Base-by-base conservation (phyloP, 192 early-diverging fungal species). In the Borealophlyctis nickersoniae region DNA sequence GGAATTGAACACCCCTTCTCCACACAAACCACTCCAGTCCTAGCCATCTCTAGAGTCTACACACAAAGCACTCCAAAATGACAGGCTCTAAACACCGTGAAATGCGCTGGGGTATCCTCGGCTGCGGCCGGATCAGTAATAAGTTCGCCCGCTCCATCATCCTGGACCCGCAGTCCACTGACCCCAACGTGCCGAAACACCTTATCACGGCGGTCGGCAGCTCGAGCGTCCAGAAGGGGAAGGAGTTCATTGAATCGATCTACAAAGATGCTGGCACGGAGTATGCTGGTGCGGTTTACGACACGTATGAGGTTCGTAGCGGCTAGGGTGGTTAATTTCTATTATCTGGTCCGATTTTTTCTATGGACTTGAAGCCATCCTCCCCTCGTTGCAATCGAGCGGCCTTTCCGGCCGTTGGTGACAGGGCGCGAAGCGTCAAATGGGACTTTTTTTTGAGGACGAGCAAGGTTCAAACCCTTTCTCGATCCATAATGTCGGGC, bases 71-170 rank as follows among this genome's bases (percentile, higher is more conserved):
- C 52, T 13, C 28, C 7, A 54, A 45, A 45, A 45, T 45, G 39
- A 45, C 39, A 7, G 39, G 7, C 39, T 7, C 7, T 13, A 45
- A 45, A 19, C 19, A 7, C 39, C 19, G 9, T 19, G 19, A 13
- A 45, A 45, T 45, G 9, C 39, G 39, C 39, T 45, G 39, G 39
- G 39, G 39, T 13, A 45, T 45, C 39, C 39, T 45, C 39, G 39
- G 39, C 39, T 45, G 39, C 39, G 39, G 39, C 39, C 19, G 39
- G 39, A 45, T 45, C 39, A 13, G 9, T 13, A 45, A 45, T 19
- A 45, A 45, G 19, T 45, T 45, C 39, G 39, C 39, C 39, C 39
- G 39, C 39, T 45, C 39, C 39, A 7, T 45, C 39, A 45, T 45
- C 39, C 9, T 45, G 9, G 39, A 45, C 39, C 39, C 39, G 39